These are phyloP conservation scores for Suillus brevipes DNA, from an alignment of 768 basidiomycete species.

Conservation along the genomic window DNA sequence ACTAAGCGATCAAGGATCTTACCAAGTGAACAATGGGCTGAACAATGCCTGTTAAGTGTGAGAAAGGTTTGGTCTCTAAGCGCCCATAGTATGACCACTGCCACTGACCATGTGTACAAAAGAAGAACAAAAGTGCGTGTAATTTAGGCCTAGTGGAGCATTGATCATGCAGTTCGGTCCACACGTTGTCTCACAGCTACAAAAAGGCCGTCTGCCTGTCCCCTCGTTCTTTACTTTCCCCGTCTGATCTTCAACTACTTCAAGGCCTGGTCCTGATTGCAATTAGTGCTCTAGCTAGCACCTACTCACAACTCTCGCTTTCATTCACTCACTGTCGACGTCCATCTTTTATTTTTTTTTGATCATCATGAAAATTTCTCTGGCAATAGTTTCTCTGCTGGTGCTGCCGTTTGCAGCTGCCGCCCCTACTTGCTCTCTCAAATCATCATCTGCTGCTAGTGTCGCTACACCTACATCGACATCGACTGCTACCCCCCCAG, in stretches of 20 bases:
- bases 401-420: conserved; percentile 28
- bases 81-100: not conserved
- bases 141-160: not conserved
- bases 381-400: conserved; percentile 23
- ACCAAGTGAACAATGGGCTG: not conserved
- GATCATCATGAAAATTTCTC: conserved; percentile 18
- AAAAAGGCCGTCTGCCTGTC: not conserved
- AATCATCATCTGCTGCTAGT: conserved; percentile 5
- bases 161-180: not conserved
- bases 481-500: conserved; percentile 10
- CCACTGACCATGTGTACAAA: not conserved
- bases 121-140: conserved; percentile 1
- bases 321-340: conserved; percentile 6
- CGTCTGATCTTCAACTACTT: not conserved
- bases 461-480: conserved; percentile 8
- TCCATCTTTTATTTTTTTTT: not conserved
- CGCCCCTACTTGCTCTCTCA: conserved; percentile 29
- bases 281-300: conserved; percentile 13
- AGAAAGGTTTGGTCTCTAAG: not conserved
- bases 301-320: conserved; percentile 7
- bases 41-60: not conserved
- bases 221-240: not conserved
- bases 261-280: conserved; percentile 1
- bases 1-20: not conserved
- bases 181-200: not conserved